phyloP scores from a whole-genome alignment of 2,329 filamentous ascomycete species.

The Ascosphaera apis region DNA sequence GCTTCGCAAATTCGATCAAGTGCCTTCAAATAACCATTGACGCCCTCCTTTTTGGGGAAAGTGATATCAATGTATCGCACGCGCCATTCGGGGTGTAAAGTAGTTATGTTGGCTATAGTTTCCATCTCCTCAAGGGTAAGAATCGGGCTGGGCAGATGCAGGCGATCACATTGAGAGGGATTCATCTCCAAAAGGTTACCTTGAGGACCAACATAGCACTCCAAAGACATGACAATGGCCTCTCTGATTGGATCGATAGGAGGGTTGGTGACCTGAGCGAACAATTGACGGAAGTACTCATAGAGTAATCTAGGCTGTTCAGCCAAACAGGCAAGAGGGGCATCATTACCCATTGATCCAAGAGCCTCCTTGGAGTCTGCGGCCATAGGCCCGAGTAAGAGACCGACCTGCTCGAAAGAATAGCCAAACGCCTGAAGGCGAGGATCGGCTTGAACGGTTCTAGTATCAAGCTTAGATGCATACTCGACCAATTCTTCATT shows the following conservation, averaged over 20 bases:
- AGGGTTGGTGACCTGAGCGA: slow-evolving; percentile 93
- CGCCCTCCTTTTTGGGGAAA: slow-evolving; percentile 65
- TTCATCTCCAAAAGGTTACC: slow-evolving; percentile 92
- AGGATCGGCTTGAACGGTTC: slow-evolving; percentile 60
- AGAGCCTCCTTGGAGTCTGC: slow-evolving; percentile 93
- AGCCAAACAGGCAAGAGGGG: slow-evolving; percentile 76
- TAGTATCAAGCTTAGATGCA: slow-evolving; percentile 40
- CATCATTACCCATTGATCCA: slow-evolving; percentile 95
- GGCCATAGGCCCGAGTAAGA: slow-evolving; percentile 85
- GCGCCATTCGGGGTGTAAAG: slow-evolving; percentile 55
- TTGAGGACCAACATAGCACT: slow-evolving; percentile 89
- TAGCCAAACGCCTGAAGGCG: slow-evolving; percentile 75
- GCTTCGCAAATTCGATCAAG: slow-evolving; percentile 75
- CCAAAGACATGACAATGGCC: slow-evolving; percentile 93
- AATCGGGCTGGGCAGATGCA: slow-evolving; percentile 71
- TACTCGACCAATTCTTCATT: slow-evolving; percentile 35
- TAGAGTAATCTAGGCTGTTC: slow-evolving; percentile 69
- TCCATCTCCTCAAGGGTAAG: slow-evolving; percentile 82
- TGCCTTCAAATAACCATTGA: slow-evolving; percentile 64
- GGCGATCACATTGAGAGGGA: slow-evolving; percentile 60
- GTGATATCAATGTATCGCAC: slow-evolving; percentile 83
- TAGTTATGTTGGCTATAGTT: slow-evolving; percentile 53
- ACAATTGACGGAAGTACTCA: slow-evolving; percentile 94
- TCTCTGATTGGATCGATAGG: slow-evolving; percentile 94
- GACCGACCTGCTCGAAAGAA: slow-evolving; percentile 80